Evolutionary conservation across 1,139 yeast species (phyloP), one percentile per base, ranked within the genome.

Genomic region (Geotrichum restrictum): DNA sequence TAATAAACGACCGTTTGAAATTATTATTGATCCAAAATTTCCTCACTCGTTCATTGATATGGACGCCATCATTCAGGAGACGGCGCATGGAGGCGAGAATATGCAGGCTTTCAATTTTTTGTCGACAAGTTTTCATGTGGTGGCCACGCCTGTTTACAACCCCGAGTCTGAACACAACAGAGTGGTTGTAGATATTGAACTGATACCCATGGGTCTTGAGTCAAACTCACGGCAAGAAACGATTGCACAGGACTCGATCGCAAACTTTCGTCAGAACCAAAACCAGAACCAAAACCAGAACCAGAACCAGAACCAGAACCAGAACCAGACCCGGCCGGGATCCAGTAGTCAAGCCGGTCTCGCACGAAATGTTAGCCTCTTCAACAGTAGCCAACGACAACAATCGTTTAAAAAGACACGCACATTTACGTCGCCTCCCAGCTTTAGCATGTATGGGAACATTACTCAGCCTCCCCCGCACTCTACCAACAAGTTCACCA

Each of bases 11-110:
- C 37, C 22, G 6, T 46, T 46, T 41, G 51, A 51, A 22, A 22
- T 51, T 31, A 37, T 51, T 24, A 31, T 51, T 21, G 54, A 51
- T 38, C 51, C 54, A 2, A 27, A 32, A 22, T 48, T 51, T 18
- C 54, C 54, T n/a, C 31, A 42, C 21, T 51, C 54, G 13, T 51
- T 21, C 40, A 36, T 51, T 6, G 51, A 51, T 44, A 38, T 51
- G 16, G 54, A 51, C 34, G 39, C 51, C 10, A n/a, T 48, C 1
- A 40, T 51, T 7, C 38, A 36, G 8, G 51, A 51, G 37, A 46
- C 37, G 1, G 18, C 49, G 10, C 29, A 34, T n/a, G 34, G 38
- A 7, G 21, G 18, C 18, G 16, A 39, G 16, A 18, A 36, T 21
- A 11, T 6, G n/a, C 36, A 14, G 4, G 19, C 16, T 18, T 10